Evolutionary conservation across 2,329 filamentous ascomycete species (phyloP), one percentile per base, ranked within the genome.

Genomic region (Fusarium anthophilum): DNA sequence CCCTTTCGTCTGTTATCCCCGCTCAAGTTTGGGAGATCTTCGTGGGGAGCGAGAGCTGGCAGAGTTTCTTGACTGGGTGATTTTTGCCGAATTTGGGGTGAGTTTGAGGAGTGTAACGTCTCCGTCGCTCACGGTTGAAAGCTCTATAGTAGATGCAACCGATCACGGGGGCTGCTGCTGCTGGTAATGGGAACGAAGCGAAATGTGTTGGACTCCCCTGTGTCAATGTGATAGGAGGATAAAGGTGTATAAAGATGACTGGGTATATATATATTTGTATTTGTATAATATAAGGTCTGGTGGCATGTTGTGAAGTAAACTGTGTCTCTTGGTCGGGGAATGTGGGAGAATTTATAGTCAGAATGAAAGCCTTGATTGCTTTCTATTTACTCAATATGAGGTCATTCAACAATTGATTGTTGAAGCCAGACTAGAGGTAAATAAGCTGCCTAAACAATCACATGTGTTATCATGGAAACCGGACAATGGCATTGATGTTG

Each of bases 71-170:
- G 12, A 37, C 50, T 4, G n/a, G 12, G 30, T 10, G 9, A 6
- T 26, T 53, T n/a, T 7, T 13, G 10, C 9, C 32, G 17, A 15
- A 15, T 10, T 9, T 20, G 15, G 15, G 15, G n/a, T 24, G 15
- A 13, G 3, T 2, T 4, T 3, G 30, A 26, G 13, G 50, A 37
- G 17, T 26, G 5, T 15, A 24, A 0, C 9, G 6, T 37, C 32
- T 26, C 32, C 7, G 2, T 20, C n/a, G n/a, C 8, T 37, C n/a
- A 18, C 30, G 17, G 22, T 14, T 14, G n/a, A 35, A 8, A 11
- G 17, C 18, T 26, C 6, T 12, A 13, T 26, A 37, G 10, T 26
- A 26, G 5, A 9, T 8, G n/a, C 13, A 37, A 11, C 50, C 18
- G n/a, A 26, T 26, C 12, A 26, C 32, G 18, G n/a, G 9, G 17